Conservation (phyloP, 495 filamentous ascomycete genomes). For the Cercophora scortea region DNA sequence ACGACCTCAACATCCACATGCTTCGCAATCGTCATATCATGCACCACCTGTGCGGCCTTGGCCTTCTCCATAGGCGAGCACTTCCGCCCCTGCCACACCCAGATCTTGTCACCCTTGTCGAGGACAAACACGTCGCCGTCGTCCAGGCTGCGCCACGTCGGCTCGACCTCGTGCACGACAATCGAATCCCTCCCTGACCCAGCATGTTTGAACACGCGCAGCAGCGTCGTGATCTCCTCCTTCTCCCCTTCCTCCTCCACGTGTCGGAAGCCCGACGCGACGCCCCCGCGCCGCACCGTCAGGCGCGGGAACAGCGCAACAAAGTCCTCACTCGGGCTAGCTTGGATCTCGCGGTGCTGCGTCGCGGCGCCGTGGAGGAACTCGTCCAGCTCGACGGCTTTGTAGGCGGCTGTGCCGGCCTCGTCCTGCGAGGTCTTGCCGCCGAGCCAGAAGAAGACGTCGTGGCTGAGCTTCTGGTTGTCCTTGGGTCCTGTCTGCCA, state of each 20-base stretch:
- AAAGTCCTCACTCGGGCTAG: constrained; percentile 48
- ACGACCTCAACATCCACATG: constrained; percentile 56
- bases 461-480: constrained; percentile 41
- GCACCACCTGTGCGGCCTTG: constrained; percentile 55
- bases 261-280: constrained; percentile 51
- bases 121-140: constrained; percentile 56
- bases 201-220: constrained; percentile 52
- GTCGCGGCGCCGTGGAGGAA: constrained; percentile 50
- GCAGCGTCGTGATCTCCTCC: constrained; percentile 37
- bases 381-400: constrained; percentile 59
- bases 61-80: constrained; percentile 59
- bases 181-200: constrained; percentile 29
- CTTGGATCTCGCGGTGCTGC: constrained; percentile 52
- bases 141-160: constrained; percentile 51
- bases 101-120: constrained; percentile 52
- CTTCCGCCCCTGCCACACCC: constrained; percentile 56
- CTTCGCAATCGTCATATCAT: constrained; percentile 53
- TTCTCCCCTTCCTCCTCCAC: constrained; percentile 38
- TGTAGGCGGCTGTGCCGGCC: constrained; percentile 56
- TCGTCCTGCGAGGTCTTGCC: constrained; percentile 54
- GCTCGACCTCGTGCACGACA: constrained; percentile 55
- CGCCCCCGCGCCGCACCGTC: constrained; percentile 48
- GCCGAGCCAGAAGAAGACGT: constrained; percentile 57
- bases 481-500: constrained; percentile 34
- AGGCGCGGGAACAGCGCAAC: constrained; percentile 47